A percentile compares a stretch with the other conserved stretches of the same genome.
phyloP scores from a whole-genome alignment of 139 green algal species.

The Tetradesmus obliquus region DNA sequence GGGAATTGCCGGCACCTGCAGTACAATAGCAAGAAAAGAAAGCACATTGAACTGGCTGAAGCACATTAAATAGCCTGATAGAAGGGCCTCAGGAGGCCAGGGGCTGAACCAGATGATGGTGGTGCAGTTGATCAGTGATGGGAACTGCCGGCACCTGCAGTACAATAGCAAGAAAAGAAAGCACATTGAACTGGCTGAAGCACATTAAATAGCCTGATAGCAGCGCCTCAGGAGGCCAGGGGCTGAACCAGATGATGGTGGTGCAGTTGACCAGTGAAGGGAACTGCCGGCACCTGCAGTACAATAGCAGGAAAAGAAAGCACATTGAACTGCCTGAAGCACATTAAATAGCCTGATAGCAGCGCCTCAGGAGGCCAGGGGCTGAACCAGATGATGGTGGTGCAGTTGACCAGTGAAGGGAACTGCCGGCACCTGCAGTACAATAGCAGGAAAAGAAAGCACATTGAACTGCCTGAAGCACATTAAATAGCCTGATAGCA shows the following conservation, averaged over 20 bases:
- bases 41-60: too few relatives aligned
- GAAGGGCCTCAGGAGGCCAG: conserved; percentile 69
- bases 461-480: too few relatives aligned
- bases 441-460: not conserved
- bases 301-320: not conserved
- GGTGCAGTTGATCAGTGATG: conserved; percentile 80
- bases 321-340: too few relatives aligned
- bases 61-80: too few relatives aligned
- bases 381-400: conserved; percentile 89
- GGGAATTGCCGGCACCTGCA: conserved; percentile 71
- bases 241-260: conserved; percentile 89
- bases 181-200: too few relatives aligned
- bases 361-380: conserved; percentile 70
- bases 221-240: conserved; percentile 71
- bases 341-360: too few relatives aligned
- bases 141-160: conserved; percentile 68
- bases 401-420: conserved; percentile 83
- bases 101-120: conserved; percentile 89
- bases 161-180: not conserved
- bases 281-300: conserved; percentile 64
- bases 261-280: conserved; percentile 82
- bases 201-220: too few relatives aligned
- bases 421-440: conserved; percentile 64
- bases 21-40: not conserved
- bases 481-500: too few relatives aligned